Evolutionary conservation across 1,139 yeast species (phyloP).

Genomic region (Candida gigantensis): DNA sequence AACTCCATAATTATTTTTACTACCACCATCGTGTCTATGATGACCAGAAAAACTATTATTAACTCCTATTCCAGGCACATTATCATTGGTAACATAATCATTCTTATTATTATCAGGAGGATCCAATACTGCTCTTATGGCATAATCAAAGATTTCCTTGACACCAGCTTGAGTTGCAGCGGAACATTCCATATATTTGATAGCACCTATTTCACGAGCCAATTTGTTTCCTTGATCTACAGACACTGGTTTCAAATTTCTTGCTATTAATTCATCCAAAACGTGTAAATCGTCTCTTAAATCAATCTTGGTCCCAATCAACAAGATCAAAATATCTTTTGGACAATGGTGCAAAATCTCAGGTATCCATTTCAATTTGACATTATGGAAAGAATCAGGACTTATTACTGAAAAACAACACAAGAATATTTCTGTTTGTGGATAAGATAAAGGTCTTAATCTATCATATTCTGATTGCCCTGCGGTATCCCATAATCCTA

Average conservation of each 20-base stretch:
- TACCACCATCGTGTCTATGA: neutral
- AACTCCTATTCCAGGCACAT: conserved; percentile 6
- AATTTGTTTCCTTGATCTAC: conserved; percentile 63
- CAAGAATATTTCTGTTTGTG: conserved; percentile 93
- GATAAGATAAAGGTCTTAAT: conserved; percentile 92
- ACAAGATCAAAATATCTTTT: conserved; percentile 66
- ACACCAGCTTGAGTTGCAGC: conserved; percentile 92
- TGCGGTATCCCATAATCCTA: conserved; percentile 96
- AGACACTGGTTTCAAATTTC: conserved; percentile 63
- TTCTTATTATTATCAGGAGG: conserved; percentile 40
- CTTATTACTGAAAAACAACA: conserved; percentile 95
- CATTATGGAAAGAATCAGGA: conserved; percentile 98
- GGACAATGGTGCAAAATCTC: conserved; percentile 98
- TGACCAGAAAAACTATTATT: conserved; percentile 1
- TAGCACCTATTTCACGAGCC: conserved; percentile 73
- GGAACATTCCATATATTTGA: conserved; percentile 82
- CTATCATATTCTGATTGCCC: conserved; percentile 99
- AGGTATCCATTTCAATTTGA: conserved; percentile 97
- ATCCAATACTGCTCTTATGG: conserved; percentile 68
- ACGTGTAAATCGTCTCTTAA: conserved; percentile 79
- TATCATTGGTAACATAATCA: conserved; percentile 10
- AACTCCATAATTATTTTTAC: conserved; percentile 2
- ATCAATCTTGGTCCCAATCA: conserved; percentile 88
- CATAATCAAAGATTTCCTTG: conserved; percentile 78
- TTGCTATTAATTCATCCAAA: conserved; percentile 67